phyloP scores from a whole-genome alignment of 306 rosid species.

The Rosa lucieae region DNA sequence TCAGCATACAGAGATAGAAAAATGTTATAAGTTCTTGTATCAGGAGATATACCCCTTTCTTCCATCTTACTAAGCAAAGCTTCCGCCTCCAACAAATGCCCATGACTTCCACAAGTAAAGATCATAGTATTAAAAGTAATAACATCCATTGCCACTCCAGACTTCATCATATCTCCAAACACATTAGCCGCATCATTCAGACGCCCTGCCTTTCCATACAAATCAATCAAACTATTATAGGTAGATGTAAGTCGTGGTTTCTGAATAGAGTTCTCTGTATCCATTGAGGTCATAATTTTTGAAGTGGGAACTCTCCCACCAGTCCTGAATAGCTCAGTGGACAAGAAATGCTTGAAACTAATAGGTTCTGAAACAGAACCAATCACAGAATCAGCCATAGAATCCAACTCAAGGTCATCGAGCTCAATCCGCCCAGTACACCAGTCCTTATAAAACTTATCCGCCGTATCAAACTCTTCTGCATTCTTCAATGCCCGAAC shows the following conservation, averaged over 20 bases:
- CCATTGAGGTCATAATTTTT: conserved; percentile 12
- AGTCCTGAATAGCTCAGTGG: conserved; percentile 85
- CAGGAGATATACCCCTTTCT: conserved; percentile 68
- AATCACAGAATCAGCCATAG: conserved; percentile 28
- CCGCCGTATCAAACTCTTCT: conserved; percentile 67
- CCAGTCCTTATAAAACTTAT: conserved; percentile 78
- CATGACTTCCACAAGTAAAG: conserved; percentile 75
- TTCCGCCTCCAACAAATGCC: conserved; percentile 78
- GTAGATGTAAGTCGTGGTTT: conserved; percentile 70
- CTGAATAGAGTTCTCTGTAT: conserved; percentile 25
- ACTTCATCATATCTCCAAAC: conserved; percentile 77
- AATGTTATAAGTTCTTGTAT: conserved; percentile 81
- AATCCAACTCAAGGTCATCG: conserved; percentile 65
- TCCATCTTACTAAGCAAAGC: conserved; percentile 78
- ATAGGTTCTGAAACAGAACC: conserved; percentile 45
- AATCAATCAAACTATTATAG: conserved; percentile 73
- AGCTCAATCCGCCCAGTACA: conserved; percentile 62
- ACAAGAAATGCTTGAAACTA: conserved; percentile 76
- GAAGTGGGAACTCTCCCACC: conserved; percentile 56
- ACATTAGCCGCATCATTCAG: conserved; percentile 74
- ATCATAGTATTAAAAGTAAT: conserved; percentile 89
- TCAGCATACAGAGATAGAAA: conserved; percentile 74
- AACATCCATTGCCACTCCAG: conserved; percentile 74
- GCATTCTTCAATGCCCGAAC: conserved; percentile 80
- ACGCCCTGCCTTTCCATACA: conserved; percentile 89